Percentiles rank a stretch among this genome's conserved stretches.
These are phyloP conservation scores for Umbelopsis ramanniana DNA, from an alignment of 192 early-diverging fungal species.

Conservation along the genomic window DNA sequence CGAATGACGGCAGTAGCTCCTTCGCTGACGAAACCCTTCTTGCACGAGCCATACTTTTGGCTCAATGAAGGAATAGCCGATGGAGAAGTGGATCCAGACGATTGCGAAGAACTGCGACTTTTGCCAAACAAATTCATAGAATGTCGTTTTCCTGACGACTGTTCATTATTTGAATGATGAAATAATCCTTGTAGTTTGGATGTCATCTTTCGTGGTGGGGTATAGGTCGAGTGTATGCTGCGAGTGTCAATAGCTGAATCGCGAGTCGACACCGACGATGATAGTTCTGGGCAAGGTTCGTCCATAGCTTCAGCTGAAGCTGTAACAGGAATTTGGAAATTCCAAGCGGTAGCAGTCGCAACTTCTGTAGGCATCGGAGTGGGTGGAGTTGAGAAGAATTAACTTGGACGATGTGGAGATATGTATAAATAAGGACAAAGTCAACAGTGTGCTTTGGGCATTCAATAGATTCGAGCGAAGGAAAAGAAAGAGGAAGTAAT, in stretches of 20 bases:
- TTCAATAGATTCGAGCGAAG: neutral
- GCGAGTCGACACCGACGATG: constrained; percentile 27
- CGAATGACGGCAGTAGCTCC: constrained; percentile 31
- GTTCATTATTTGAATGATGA: neutral
- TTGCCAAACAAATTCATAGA: neutral
- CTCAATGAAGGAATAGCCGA: constrained; percentile 3
- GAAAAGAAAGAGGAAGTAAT: neutral
- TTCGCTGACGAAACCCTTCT: constrained; percentile 27
- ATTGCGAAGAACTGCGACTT: neutral
- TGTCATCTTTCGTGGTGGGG: constrained; percentile 6
- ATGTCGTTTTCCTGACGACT: neutral
- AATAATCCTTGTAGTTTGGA: constrained; percentile 7
- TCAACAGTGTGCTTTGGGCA: neutral
- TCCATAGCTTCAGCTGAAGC: neutral
- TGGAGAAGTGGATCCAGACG: neutral
- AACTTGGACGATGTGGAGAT: neutral
- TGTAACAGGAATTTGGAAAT: neutral
- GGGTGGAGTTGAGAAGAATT: neutral
- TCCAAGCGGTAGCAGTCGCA: constrained; percentile 6
- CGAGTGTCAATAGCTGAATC: neutral
- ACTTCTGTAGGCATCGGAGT: neutral
- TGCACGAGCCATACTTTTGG: constrained; percentile 21
- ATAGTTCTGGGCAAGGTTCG: constrained; percentile 24
- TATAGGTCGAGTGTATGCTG: neutral
- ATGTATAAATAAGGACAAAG: neutral